phyloP scores from a whole-genome alignment of 768 basidiomycete genomes.

The Panus rudis region DNA sequence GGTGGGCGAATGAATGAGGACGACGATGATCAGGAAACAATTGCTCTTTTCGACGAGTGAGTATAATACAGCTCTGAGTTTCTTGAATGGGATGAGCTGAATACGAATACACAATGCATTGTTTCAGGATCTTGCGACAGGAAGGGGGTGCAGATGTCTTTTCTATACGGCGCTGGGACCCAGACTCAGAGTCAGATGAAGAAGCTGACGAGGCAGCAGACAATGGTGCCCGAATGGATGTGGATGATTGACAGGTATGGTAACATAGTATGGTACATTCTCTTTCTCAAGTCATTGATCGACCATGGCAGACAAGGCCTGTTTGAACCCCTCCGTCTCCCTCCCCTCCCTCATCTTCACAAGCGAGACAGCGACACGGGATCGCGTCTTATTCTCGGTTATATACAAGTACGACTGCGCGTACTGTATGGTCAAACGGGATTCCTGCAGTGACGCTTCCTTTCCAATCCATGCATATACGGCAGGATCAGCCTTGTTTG shows the following conservation, averaged over 20 bases:
- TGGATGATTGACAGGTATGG: no score
- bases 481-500: slow-evolving; percentile 28
- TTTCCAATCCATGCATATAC: slow-evolving; percentile 58
- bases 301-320: slow-evolving; percentile 15
- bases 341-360: slow-evolving; percentile 49
- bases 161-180: slow-evolving; percentile 25
- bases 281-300: no score
- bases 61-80: no score
- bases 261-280: no score
- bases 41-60: slow-evolving; percentile 70
- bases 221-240: slow-evolving; percentile 7
- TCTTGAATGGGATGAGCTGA: no score
- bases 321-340: slow-evolving; percentile 43
- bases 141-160: slow-evolving; percentile 58
- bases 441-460: slow-evolving; percentile 38
- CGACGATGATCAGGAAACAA: slow-evolving; percentile 40
- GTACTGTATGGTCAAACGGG: slow-evolving; percentile 46
- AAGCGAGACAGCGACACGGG: slow-evolving; percentile 29
- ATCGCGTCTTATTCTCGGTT: slow-evolving; percentile 18
- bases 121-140: slow-evolving; percentile 47
- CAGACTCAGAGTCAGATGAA: slow-evolving; percentile 24
- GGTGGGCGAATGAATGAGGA: slow-evolving; percentile 22
- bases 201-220: slow-evolving; percentile 20
- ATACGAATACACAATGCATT: no score
- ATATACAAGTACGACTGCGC: slow-evolving; percentile 48